Evolutionary conservation across 2,329 filamentous ascomycete species (phyloP).

Genomic region (Xylariaceae sp.): DNA sequence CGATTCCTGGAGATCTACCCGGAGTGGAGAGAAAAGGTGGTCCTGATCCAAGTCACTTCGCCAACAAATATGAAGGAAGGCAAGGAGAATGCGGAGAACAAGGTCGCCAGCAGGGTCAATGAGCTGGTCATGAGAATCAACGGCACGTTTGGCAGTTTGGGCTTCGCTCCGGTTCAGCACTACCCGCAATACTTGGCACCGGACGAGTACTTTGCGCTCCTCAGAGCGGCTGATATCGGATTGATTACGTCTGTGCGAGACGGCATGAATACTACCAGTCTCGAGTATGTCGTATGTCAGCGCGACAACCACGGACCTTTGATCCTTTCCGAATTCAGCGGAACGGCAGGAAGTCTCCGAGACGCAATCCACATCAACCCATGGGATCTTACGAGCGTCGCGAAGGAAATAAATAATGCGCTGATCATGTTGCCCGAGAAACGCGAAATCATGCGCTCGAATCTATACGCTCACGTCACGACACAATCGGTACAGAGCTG

Average conservation of each 20-base stretch:
- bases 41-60: constrained; percentile 91
- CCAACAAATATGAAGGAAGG: constrained; percentile 76
- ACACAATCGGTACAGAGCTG: constrained; percentile 81
- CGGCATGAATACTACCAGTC: constrained; percentile 94
- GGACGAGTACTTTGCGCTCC: constrained; percentile 90
- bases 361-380: constrained; percentile 95
- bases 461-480: constrained; percentile 77
- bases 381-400: constrained; percentile 83
- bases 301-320: constrained; percentile 79
- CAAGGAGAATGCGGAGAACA: constrained; percentile 69
- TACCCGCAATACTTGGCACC: constrained; percentile 88
- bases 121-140: constrained; percentile 90
- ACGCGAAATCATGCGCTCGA: constrained; percentile 63
- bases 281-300: constrained; percentile 93
- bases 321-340: constrained; percentile 94
- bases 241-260: constrained; percentile 94
- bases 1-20: constrained; percentile 85
- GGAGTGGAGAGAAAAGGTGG: constrained; percentile 86
- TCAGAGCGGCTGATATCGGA: constrained; percentile 83
- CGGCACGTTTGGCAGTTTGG: constrained; percentile 78
- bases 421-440: constrained; percentile 67
- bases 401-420: constrained; percentile 74
- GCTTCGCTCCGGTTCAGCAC: constrained; percentile 87
- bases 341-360: constrained; percentile 78
- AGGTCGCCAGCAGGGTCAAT: constrained; percentile 82